phyloP scores from a whole-genome alignment of 768 basidiomycete species.

The Lactifluus volemus region DNA sequence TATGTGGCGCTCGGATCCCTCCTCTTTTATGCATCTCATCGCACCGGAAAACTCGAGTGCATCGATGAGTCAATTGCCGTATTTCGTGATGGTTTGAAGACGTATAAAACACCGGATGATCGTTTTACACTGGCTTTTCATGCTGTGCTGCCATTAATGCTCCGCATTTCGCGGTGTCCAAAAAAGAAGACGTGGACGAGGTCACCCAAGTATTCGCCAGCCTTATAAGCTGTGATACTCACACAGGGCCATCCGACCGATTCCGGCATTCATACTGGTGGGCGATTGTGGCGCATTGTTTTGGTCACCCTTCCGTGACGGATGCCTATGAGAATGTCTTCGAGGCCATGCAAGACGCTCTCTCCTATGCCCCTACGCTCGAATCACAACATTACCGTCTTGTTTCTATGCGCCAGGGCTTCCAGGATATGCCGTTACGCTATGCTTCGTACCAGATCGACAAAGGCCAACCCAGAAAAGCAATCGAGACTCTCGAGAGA shows the following conservation, averaged over 20 bases:
- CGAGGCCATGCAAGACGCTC: not conserved
- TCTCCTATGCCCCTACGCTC: not conserved
- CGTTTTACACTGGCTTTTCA: no score
- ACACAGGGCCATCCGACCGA: not conserved
- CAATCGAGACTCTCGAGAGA: constrained; percentile 8
- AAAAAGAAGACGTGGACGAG: not conserved
- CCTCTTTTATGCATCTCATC: not conserved
- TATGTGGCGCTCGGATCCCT: not conserved
- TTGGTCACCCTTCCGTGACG: not conserved
- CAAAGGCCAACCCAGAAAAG: not conserved
- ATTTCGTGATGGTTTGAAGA: not conserved
- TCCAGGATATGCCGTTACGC: not conserved
- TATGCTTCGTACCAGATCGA: not conserved
- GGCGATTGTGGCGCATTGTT: not conserved
- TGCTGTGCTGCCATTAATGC: no score
- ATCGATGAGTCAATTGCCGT: not conserved
- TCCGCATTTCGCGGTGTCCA: not conserved
- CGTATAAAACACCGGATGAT: no score
- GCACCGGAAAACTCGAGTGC: not conserved
- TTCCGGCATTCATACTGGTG: not conserved
- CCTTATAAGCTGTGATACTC: not conserved
- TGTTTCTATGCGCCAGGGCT: not conserved
- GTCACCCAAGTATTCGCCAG: not conserved
- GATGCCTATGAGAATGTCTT: not conserved
- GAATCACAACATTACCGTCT: not conserved